These are phyloP conservation scores for Azolla pinnata DNA, from an alignment of 75 land plant genomes.

Conservation along the genomic window DNA sequence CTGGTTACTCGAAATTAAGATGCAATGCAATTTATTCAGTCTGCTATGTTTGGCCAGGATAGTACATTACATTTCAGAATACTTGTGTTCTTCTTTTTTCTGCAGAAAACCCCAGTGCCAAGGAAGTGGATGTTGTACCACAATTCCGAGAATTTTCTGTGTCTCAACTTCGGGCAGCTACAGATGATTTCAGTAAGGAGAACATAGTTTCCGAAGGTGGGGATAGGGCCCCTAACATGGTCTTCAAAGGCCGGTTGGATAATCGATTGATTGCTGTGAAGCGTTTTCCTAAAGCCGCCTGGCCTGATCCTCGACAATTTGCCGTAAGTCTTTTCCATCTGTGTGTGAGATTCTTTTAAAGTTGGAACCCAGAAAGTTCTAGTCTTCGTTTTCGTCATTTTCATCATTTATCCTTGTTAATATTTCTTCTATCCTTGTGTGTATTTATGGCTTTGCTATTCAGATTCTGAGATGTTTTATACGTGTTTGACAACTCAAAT, in stretches of 20 bases:
- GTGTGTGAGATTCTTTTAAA: too few species aligned
- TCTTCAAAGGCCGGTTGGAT: conserved; percentile 62
- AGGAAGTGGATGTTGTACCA: conserved; percentile 18
- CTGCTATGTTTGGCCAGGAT: too few species aligned
- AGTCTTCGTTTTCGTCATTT: too few species aligned
- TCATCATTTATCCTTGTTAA: too few species aligned
- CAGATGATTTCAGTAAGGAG: conserved; percentile 58
- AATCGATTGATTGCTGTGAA: conserved; percentile 73
- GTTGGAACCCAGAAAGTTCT: too few species aligned
- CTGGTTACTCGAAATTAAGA: too few species aligned
- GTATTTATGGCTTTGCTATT: too few species aligned
- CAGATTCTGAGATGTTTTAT: too few species aligned
- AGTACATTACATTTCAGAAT: too few species aligned
- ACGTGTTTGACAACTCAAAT: too few species aligned
- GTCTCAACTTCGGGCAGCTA: conserved; percentile 68
- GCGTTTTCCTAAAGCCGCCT: conserved; percentile 63
- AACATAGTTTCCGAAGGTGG: conserved; percentile 94
- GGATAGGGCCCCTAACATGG: conserved; percentile 89
- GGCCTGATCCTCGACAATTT: conserved; percentile 91
- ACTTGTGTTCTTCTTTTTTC: not conserved
- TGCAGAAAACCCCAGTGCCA: not conserved
- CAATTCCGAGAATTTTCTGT: conserved; percentile 54
- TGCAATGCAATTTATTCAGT: too few species aligned
- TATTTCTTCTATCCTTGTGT: not conserved
- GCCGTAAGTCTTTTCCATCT: conserved; percentile 38